These are phyloP conservation scores for Drosera spatulata DNA, from an alignment of 179 eudicot species.

Conservation along the genomic window DNA sequence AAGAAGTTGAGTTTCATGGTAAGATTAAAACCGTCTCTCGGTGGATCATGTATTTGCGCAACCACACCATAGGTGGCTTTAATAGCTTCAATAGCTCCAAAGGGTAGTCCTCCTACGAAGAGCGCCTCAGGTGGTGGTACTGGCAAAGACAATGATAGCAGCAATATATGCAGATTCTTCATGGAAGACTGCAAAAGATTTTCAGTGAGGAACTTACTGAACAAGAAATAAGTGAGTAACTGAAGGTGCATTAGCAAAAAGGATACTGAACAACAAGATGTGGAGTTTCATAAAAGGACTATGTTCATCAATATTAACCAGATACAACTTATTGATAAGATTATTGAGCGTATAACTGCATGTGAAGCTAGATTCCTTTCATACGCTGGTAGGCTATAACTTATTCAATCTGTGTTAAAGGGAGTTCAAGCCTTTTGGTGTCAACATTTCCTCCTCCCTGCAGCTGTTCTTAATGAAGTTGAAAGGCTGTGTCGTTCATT, in stretches of 20 bases:
- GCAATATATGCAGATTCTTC: slow-evolving; percentile 74
- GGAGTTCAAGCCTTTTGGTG: too few relatives aligned
- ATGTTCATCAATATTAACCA: too few relatives aligned
- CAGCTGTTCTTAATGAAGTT: too few relatives aligned
- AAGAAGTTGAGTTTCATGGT: slow-evolving; percentile 83
- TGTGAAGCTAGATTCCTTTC: too few relatives aligned
- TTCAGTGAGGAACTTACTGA: neutral
- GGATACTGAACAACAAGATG: neutral
- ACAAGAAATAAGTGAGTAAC: neutral
- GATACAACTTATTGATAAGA: too few relatives aligned
- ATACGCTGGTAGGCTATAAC: too few relatives aligned
- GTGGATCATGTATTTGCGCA: slow-evolving; percentile 92
- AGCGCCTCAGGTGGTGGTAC: slow-evolving; percentile 86
- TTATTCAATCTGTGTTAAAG: too few relatives aligned
- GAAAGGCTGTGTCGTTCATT: too few relatives aligned
- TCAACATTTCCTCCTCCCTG: too few relatives aligned
- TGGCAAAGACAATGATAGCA: slow-evolving; percentile 75
- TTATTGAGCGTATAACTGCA: too few relatives aligned
- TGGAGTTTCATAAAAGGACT: too few relatives aligned
- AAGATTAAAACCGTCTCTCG: slow-evolving; percentile 93
- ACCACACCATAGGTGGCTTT: slow-evolving; percentile 69
- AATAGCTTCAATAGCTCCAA: slow-evolving; percentile 89
- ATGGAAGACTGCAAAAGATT: slow-evolving; percentile 48
- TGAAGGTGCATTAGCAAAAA: neutral
- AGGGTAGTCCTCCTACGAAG: slow-evolving; percentile 74